Conservation (phyloP, 345 rosid genomes). For the Arabidopsis thaliana region DNA sequence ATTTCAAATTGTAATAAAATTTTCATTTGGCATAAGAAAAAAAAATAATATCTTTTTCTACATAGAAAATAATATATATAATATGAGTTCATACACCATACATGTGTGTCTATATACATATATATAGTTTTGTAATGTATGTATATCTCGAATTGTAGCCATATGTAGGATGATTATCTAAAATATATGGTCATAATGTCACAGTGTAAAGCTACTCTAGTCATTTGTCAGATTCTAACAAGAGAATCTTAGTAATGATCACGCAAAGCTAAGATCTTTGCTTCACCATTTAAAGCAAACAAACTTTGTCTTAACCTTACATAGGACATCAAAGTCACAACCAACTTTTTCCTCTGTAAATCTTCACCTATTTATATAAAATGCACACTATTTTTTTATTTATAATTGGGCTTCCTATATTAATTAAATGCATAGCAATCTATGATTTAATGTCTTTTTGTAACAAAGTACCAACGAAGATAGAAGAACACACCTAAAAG, state of each 20-base stretch:
- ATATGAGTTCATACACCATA: background rate
- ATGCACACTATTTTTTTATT: background rate
- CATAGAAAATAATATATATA: background rate
- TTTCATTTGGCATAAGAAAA: background rate
- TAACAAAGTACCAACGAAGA: background rate
- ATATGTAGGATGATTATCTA: constrained; percentile 31
- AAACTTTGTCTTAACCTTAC: constrained; percentile 39
- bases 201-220: constrained; percentile 30
- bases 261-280: constrained; percentile 45
- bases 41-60: background rate
- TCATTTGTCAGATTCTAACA: constrained; percentile 41
- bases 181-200: constrained; percentile 24
- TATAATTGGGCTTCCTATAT: constrained; percentile 10
- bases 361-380: constrained; percentile 23
- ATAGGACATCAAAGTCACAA: constrained; percentile 40
- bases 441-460: background rate
- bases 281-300: constrained; percentile 43
- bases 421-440: constrained; percentile 22
- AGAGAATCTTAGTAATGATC: constrained; percentile 47
- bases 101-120: constrained; percentile 5
- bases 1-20: background rate
- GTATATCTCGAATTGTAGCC: constrained; percentile 1
- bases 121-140: constrained; percentile 10
- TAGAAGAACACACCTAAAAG: background rate
- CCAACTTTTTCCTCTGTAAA: constrained; percentile 34